Percentiles rank a stretch among this genome's conserved stretches.
phyloP scores from a whole-genome alignment of 306 rosid genomes.

The Vigna reflexopilosa region DNA sequence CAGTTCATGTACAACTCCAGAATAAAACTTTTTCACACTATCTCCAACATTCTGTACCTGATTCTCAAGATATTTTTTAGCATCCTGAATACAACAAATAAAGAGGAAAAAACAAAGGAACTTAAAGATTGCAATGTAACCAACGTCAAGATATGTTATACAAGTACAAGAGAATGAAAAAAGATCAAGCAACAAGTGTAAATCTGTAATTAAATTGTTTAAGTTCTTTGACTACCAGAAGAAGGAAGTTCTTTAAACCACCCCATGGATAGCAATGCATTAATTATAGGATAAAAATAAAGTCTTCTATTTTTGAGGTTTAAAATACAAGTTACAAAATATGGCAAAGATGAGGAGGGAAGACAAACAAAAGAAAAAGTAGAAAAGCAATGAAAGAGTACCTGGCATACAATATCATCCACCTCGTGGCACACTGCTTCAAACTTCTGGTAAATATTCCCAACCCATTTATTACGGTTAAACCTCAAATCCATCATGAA shows the following conservation, averaged over 20 bases:
- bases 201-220: not conserved
- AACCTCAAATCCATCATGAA: constrained; percentile 64
- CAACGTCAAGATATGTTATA: not conserved
- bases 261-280: not conserved
- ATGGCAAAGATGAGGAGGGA: not conserved
- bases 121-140: constrained; percentile 20
- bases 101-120: constrained; percentile 13
- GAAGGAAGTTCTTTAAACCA: not conserved
- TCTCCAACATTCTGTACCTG: constrained; percentile 75
- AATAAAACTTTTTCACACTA: constrained; percentile 69
- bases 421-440: constrained; percentile 89
- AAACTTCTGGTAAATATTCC: constrained; percentile 75
- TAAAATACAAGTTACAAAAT: not conserved
- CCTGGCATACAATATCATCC: constrained; percentile 75
- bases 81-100: constrained; percentile 60
- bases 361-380: constrained; percentile 11
- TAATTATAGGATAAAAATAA: not conserved
- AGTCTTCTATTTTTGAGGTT: not conserved
- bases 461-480: constrained; percentile 70
- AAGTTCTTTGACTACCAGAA: not conserved
- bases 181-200: constrained; percentile 21
- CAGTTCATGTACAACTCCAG: constrained; percentile 70
- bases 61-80: constrained; percentile 73
- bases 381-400: constrained; percentile 40
- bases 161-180: constrained; percentile 12